Evolutionary conservation across 2,329 filamentous ascomycete species (phyloP).

Genomic region (Macrophomina pseudophaseolina): DNA sequence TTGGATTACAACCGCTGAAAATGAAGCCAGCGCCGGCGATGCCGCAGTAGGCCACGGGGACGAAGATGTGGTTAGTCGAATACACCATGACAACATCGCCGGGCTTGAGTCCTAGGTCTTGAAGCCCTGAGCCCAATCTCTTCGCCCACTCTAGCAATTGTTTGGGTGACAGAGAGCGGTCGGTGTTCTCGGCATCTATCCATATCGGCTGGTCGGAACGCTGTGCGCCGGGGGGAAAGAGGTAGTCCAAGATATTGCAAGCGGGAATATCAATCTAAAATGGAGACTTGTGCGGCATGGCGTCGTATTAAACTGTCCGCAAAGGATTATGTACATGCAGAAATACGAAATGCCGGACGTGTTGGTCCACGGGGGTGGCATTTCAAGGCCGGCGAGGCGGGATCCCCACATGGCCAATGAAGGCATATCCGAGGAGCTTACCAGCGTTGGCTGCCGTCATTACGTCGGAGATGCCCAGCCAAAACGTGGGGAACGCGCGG

Average conservation of each 20-base stretch:
- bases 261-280: constrained; percentile 55
- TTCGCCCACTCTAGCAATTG: constrained; percentile 59
- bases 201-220: constrained; percentile 57
- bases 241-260: constrained; percentile 48
- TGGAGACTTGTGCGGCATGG: constrained; percentile 54
- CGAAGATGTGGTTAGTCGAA: constrained; percentile 61
- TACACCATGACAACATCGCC: constrained; percentile 62
- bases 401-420: constrained; percentile 10
- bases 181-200: constrained; percentile 57
- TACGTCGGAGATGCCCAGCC: not conserved
- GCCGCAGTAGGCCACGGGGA: constrained; percentile 60
- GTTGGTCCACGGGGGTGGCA: not conserved
- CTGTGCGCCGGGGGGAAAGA: constrained; percentile 41
- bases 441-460: constrained; percentile 10
- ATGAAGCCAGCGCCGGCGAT: constrained; percentile 59
- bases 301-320: not conserved
- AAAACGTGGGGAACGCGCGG: constrained; percentile 17
- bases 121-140: constrained; percentile 56
- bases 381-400: not conserved
- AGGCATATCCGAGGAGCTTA: constrained; percentile 8
- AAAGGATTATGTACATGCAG: not conserved
- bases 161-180: constrained; percentile 53
- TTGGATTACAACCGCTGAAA: constrained; percentile 63
- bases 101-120: constrained; percentile 51
- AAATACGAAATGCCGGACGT: not conserved